phyloP scores from a whole-genome alignment of 73 alveolate species.

The Paramecium sexaurelia region DNA sequence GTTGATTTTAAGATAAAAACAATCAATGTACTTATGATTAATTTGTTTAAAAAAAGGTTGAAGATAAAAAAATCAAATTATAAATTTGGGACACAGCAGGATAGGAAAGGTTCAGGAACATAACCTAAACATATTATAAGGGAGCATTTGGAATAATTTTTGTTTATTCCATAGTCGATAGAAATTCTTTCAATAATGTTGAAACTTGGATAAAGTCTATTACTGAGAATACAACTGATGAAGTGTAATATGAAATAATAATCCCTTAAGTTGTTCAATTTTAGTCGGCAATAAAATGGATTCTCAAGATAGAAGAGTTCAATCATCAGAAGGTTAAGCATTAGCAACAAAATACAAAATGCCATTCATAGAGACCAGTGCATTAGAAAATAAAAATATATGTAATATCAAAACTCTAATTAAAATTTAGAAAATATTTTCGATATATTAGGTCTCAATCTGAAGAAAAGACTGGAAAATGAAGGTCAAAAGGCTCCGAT shows the following conservation, averaged over 20 bases:
- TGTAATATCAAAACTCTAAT: background rate
- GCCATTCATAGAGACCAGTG: conserved; percentile 67
- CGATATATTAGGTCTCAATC: conserved; percentile 12
- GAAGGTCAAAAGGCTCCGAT: background rate
- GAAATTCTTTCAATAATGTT: conserved; percentile 69
- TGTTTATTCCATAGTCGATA: conserved; percentile 84
- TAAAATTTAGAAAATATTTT: background rate
- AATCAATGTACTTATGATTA: background rate
- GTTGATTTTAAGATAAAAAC: conserved; percentile 87
- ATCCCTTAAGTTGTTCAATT: conserved; percentile 46
- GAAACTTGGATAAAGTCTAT: conserved; percentile 65
- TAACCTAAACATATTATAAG: conserved; percentile 84
- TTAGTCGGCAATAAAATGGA: conserved; percentile 77
- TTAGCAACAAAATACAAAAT: conserved; percentile 67
- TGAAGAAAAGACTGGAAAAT: conserved; percentile 31
- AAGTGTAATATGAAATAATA: conserved; percentile 16
- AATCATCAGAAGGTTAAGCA: conserved; percentile 59
- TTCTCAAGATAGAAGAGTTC: conserved; percentile 64
- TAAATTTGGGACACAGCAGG: conserved; percentile 92
- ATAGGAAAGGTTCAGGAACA: conserved; percentile 82
- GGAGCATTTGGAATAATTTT: conserved; percentile 84
- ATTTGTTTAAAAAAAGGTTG: background rate
- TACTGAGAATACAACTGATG: conserved; percentile 60
- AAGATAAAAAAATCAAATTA: conserved; percentile 18
- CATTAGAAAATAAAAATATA: conserved; percentile 62